Percentiles rank a stretch among this genome's conserved stretches.
These are phyloP conservation scores for Penicillium egyptiacum DNA, from an alignment of 495 filamentous ascomycete species.

Conservation along the genomic window DNA sequence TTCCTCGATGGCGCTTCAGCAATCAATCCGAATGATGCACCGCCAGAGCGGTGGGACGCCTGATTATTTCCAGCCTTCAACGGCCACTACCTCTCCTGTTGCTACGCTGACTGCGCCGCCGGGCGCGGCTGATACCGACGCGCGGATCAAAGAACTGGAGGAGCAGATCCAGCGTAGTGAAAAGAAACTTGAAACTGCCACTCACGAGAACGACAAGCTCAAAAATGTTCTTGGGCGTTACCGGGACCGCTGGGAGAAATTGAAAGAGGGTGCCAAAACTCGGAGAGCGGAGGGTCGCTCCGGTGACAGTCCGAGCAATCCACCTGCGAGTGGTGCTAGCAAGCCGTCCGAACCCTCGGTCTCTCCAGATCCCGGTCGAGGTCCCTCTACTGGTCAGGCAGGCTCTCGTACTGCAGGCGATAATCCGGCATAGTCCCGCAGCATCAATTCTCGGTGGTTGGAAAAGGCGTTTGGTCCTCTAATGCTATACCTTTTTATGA, in stretches of 20 bases:
- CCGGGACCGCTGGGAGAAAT: constrained; percentile 75
- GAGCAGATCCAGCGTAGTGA: constrained; percentile 46
- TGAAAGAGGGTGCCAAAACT: constrained; percentile 80
- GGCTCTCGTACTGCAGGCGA: neutral
- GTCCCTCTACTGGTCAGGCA: neutral
- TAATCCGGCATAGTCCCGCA: neutral
- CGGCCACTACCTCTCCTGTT: constrained; percentile 30
- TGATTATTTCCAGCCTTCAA: constrained; percentile 27
- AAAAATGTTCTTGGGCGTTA: constrained; percentile 65
- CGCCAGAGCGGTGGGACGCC: constrained; percentile 45
- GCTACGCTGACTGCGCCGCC: constrained; percentile 26
- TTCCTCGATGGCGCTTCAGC: constrained; percentile 73
- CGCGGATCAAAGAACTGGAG: constrained; percentile 49
- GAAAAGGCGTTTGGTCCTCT: neutral
- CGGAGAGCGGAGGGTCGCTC: constrained; percentile 33
- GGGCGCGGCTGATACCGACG: constrained; percentile 33
- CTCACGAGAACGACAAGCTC: constrained; percentile 69
- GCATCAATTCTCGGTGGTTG: neutral
- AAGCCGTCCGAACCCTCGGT: constrained; percentile 12
- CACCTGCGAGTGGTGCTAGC: constrained; percentile 3
- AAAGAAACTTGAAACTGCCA: constrained; percentile 57
- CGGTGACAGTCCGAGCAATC: constrained; percentile 17
- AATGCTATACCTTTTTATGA: neutral
- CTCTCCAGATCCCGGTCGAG: constrained; percentile 9
- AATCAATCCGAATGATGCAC: constrained; percentile 71